Evolutionary conservation across 2,329 filamentous ascomycete genomes (phyloP).

Genomic region (Exophiala xenobiotica): DNA sequence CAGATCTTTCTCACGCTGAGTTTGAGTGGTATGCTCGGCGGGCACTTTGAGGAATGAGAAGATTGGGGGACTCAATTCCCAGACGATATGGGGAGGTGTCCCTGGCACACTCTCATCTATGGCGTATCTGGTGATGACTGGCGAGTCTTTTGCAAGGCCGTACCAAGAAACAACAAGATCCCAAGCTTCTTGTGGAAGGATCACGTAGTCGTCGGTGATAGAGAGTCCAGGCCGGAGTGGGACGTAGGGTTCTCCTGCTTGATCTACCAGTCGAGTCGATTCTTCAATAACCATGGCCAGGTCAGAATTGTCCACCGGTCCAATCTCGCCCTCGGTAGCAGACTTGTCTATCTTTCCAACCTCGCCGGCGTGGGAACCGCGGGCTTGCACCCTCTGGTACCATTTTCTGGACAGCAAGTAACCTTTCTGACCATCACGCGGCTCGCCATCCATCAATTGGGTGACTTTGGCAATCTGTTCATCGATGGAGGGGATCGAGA

Average conservation of each 20-base stretch:
- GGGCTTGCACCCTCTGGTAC: constrained; percentile 70
- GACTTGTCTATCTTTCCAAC: constrained; percentile 54
- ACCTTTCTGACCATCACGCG: constrained; percentile 68
- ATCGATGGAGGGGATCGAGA: constrained; percentile 53
- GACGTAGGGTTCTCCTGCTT: constrained; percentile 59
- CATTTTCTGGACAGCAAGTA: constrained; percentile 78
- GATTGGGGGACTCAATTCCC: constrained; percentile 80
- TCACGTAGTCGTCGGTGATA: constrained; percentile 68
- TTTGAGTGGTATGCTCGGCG: constrained; percentile 58
- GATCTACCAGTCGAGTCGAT: constrained; percentile 43
- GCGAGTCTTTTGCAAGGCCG: constrained; percentile 67
- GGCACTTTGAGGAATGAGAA: constrained; percentile 82
- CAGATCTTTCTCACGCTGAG: constrained; percentile 60
- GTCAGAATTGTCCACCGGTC: constrained; percentile 83
- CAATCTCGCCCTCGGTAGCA: constrained; percentile 64
- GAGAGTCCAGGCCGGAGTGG: constrained; percentile 67
- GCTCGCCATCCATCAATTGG: constrained; percentile 53
- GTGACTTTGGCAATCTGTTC: constrained; percentile 74
- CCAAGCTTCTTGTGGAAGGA: constrained; percentile 80
- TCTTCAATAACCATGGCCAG: constrained; percentile 63
- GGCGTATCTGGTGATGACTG: constrained; percentile 71
- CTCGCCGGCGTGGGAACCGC: constrained; percentile 59
- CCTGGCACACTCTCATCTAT: constrained; percentile 68
- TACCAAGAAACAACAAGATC: constrained; percentile 79
- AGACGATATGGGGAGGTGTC: constrained; percentile 66